Percentiles rank a stretch among this genome's conserved stretches.
These are phyloP conservation scores for Naganishia albida DNA, from an alignment of 1,284 basidiomycete genomes.

Conservation along the genomic window DNA sequence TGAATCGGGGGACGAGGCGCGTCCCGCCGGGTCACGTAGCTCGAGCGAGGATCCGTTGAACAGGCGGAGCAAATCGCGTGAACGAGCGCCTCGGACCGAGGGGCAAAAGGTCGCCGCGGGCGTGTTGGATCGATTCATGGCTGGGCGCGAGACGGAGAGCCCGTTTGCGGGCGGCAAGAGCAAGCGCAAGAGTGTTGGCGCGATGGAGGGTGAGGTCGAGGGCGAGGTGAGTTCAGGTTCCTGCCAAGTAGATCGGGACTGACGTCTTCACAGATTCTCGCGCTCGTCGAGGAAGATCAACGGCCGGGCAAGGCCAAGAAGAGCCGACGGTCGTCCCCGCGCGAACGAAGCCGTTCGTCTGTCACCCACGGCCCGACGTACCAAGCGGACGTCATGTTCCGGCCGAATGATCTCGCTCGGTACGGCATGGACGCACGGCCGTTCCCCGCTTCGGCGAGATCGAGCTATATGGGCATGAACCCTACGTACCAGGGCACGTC, in stretches of 20 bases:
- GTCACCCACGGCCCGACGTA: background rate
- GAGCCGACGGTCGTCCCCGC: slow-evolving; percentile 8
- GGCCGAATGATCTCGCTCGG: background rate
- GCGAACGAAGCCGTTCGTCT: background rate
- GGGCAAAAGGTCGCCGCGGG: background rate
- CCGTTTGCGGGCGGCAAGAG: background rate
- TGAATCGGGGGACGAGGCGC: too few species aligned
- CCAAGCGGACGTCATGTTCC: slow-evolving; percentile 1
- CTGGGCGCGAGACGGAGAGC: slow-evolving; percentile 8
- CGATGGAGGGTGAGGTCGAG: slow-evolving; percentile 21
- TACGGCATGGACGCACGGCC: background rate
- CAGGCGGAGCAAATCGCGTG: background rate
- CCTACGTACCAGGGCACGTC: background rate
- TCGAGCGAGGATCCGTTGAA: background rate
- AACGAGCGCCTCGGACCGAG: background rate
- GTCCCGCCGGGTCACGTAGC: background rate
- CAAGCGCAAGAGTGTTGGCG: background rate
- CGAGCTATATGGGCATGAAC: background rate
- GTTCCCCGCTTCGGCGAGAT: background rate
- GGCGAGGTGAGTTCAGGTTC: slow-evolving; percentile 9
- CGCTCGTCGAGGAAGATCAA: slow-evolving; percentile 17
- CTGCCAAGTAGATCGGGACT: background rate
- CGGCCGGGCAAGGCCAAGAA: slow-evolving; percentile 20
- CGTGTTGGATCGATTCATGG: slow-evolving; percentile 7
- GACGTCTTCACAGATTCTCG: slow-evolving; percentile 2